phyloP scores from a whole-genome alignment of 495 filamentous ascomycete genomes.

The Hyaloscypha hepaticicola region DNA sequence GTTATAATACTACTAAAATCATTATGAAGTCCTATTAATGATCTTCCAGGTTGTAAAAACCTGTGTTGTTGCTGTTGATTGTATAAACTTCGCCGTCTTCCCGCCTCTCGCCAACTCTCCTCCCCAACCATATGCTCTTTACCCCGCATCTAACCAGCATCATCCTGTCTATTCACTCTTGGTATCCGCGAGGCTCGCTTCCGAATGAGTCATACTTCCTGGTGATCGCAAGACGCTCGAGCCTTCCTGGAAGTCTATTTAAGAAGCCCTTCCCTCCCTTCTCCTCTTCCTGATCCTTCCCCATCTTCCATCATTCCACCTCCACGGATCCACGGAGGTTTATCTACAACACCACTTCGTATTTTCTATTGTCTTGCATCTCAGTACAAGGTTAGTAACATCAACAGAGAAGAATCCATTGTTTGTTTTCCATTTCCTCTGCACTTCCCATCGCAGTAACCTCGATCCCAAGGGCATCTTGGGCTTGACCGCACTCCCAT shows the following conservation, averaged over 20 bases:
- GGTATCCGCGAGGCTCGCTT: too few species aligned
- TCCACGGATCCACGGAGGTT: background rate
- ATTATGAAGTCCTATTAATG: too few species aligned
- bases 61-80: too few species aligned
- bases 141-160: background rate
- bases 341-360: background rate
- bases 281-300: background rate
- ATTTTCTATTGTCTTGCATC: background rate
- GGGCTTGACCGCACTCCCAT: background rate
- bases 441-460: background rate
- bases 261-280: too few species aligned
- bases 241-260: too few species aligned
- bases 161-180: background rate
- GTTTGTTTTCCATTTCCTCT: background rate
- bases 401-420: background rate
- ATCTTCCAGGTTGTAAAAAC: too few species aligned
- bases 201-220: too few species aligned
- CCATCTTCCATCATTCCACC: background rate
- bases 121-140: background rate
- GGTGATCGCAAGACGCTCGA: too few species aligned
- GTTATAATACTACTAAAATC: background rate
- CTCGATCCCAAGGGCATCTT: background rate
- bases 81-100: too few species aligned
- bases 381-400: background rate
- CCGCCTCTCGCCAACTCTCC: too few species aligned